A percentile compares a stretch with the other conserved stretches of the same genome.
These are phyloP conservation scores for Acrodontium crateriforme DNA, from an alignment of 2,329 filamentous ascomycete genomes.

Conservation along the genomic window DNA sequence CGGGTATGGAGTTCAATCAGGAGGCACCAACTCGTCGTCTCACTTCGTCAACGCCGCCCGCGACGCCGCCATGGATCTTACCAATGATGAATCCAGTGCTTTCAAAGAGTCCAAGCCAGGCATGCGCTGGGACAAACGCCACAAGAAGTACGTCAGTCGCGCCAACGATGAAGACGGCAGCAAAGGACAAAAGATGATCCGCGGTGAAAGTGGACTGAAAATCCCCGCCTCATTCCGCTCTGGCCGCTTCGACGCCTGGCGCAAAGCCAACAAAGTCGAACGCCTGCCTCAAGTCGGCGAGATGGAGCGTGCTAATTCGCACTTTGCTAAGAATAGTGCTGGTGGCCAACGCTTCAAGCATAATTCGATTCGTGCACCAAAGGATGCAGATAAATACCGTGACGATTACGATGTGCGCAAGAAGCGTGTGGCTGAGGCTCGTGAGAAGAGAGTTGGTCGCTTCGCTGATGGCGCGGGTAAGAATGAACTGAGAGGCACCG, in stretches of 20 bases:
- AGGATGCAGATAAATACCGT: constrained; percentile 81
- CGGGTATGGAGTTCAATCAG: constrained; percentile 84
- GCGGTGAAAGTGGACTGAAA: constrained; percentile 90
- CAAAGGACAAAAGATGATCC: constrained; percentile 51
- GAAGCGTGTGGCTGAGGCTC: constrained; percentile 76
- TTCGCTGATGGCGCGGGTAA: constrained; percentile 62
- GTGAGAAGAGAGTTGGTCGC: constrained; percentile 65
- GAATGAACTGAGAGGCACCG: constrained; percentile 65
- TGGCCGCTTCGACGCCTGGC: constrained; percentile 88
- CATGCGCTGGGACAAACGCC: constrained; percentile 94
- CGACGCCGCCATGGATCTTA: constrained; percentile 79
- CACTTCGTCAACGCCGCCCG: constrained; percentile 85
- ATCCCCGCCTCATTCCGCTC: constrained; percentile 88
- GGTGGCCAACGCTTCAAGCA: constrained; percentile 60
- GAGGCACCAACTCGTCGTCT: constrained; percentile 40
- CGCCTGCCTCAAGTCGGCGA: constrained; percentile 74
- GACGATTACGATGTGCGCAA: constrained; percentile 85
- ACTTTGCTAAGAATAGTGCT: constrained; percentile 17
- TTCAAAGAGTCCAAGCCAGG: constrained; percentile 59
- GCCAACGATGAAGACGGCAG: constrained; percentile 92
- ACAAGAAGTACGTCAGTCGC: constrained; percentile 83
- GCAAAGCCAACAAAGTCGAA: constrained; percentile 67
- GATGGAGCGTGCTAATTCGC: constrained; percentile 39
- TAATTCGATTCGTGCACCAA: constrained; percentile 75
- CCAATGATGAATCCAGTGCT: constrained; percentile 70